These are phyloP conservation scores for Ceratonia siliqua DNA, from an alignment of 306 rosid genomes.

Conservation along the genomic window DNA sequence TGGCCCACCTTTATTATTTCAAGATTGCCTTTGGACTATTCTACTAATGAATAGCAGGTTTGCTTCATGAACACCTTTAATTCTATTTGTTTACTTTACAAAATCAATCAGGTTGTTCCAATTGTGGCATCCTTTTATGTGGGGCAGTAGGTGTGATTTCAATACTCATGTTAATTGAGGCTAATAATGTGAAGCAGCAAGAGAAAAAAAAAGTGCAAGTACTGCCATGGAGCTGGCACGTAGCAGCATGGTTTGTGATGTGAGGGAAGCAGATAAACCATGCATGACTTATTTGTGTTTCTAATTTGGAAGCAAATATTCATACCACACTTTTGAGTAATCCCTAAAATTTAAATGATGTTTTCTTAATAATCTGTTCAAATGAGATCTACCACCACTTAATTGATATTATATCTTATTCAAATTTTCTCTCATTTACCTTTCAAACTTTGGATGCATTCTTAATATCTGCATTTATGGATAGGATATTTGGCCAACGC, in stretches of 20 bases:
- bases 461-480: constrained; percentile 20
- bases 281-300: background rate
- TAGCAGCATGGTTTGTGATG: background rate
- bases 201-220: constrained; percentile 93
- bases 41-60: background rate
- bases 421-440: background rate
- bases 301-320: too few relatives aligned
- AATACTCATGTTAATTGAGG: constrained; percentile 91
- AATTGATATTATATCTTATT: constrained; percentile 20
- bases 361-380: too few relatives aligned
- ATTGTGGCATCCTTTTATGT: constrained; percentile 94
- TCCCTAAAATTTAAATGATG: constrained; percentile 1
- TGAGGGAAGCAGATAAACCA: background rate
- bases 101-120: constrained; percentile 90
- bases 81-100: constrained; percentile 33
- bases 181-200: constrained; percentile 87
- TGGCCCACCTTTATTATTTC: constrained; percentile 2
- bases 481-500: constrained; percentile 94
- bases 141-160: constrained; percentile 98
- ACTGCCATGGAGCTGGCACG: constrained; percentile 88
- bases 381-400: background rate
- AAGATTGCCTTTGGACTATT: constrained; percentile 16
- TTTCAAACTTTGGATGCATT: background rate
- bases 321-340: background rate
- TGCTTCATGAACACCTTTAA: constrained; percentile 28